Percentiles rank a stretch among this genome's conserved stretches.
These are phyloP conservation scores for Coccomyxa sp. DNA, from an alignment of 139 green algal species.

Conservation along the genomic window DNA sequence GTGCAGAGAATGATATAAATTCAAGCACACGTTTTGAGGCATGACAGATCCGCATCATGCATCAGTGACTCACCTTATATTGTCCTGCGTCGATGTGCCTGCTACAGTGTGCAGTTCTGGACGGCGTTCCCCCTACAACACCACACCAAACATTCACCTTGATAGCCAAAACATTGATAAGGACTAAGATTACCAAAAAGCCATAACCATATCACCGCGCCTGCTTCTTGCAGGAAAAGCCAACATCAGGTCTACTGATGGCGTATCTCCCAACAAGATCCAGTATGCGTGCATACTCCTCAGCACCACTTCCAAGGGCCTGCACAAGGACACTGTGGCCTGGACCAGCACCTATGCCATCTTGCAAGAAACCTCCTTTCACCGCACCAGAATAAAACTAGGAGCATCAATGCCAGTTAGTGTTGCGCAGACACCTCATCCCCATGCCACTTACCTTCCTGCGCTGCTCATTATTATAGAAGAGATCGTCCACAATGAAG, in stretches of 20 bases:
- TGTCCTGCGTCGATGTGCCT: not conserved
- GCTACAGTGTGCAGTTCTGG: not conserved
- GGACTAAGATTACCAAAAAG: not conserved
- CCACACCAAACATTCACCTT: not conserved
- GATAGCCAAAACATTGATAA: not conserved
- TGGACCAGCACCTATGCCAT: not conserved
- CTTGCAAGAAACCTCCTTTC: too few species aligned
- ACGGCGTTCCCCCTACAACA: not conserved
- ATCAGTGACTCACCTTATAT: conserved; percentile 3
- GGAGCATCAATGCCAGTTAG: too few species aligned
- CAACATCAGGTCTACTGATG: conserved; percentile 49
- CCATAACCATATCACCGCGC: not conserved
- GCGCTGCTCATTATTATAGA: conserved; percentile 87
- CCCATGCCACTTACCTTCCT: conserved; percentile 28
- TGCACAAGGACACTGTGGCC: conserved; percentile 9
- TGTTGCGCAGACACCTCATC: not conserved
- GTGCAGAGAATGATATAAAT: not conserved
- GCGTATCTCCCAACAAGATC: conserved; percentile 82
- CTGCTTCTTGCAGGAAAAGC: conserved; percentile 53
- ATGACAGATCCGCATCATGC: not conserved
- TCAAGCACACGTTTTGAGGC: not conserved
- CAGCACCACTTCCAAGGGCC: conserved; percentile 56
- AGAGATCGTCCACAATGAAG: conserved; percentile 91
- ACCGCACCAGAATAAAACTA: too few species aligned
- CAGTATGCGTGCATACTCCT: conserved; percentile 86